Percentiles rank a stretch among this genome's conserved stretches.
Evolutionary conservation across 306 rosid genomes (phyloP).

Genomic region (Prunus armeniaca): DNA sequence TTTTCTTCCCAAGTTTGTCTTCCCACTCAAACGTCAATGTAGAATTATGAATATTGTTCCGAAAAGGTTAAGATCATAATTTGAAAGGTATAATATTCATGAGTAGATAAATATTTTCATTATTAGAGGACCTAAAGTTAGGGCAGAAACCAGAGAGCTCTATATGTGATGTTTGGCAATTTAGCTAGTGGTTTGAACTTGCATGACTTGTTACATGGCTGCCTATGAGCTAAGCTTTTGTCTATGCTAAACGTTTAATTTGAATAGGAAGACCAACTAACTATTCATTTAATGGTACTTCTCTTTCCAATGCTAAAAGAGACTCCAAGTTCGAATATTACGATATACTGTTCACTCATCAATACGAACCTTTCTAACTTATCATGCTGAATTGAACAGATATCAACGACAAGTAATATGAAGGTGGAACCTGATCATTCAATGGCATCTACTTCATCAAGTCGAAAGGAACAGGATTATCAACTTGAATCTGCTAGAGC

Average conservation of each 20-base stretch:
- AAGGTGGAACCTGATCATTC: constrained; percentile 38
- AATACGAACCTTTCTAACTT: not conserved
- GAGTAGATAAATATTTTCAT: not conserved
- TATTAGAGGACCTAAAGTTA: not conserved
- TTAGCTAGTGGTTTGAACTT: too few species aligned
- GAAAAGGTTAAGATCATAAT: not conserved
- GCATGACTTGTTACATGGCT: too few species aligned
- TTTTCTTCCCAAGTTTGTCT: not conserved
- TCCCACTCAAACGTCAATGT: too few species aligned
- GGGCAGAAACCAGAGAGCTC: not conserved
- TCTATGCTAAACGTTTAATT: too few species aligned
- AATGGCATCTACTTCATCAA: constrained; percentile 30
- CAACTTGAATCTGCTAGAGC: constrained; percentile 60
- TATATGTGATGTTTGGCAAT: too few species aligned
- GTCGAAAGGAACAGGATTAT: constrained; percentile 50
- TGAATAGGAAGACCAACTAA: too few species aligned
- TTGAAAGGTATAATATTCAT: not conserved
- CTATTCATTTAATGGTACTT: too few species aligned
- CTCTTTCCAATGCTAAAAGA: too few species aligned
- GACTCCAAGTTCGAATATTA: too few species aligned
- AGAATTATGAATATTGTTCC: too few species aligned
- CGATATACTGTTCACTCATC: not conserved
- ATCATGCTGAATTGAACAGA: constrained; percentile 30
- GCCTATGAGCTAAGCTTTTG: too few species aligned
- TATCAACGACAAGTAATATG: constrained; percentile 14